phyloP scores from a whole-genome alignment of 352 stramenopile species.

The Albugo laibachii region DNA sequence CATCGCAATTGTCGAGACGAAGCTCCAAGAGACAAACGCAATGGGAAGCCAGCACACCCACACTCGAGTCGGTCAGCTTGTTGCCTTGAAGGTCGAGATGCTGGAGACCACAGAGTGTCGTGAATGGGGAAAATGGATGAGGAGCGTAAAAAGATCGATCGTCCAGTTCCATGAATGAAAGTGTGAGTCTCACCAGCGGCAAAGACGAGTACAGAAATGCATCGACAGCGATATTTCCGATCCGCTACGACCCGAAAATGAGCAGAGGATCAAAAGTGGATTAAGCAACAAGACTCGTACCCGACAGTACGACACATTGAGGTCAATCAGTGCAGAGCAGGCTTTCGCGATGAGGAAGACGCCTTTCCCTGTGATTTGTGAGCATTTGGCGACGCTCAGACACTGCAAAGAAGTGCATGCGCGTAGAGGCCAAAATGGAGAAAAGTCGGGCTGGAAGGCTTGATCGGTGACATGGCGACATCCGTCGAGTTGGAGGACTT shows the following conservation, averaged over 20 bases:
- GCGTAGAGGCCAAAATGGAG: constrained; percentile 37
- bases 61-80: constrained; percentile 55
- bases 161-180: constrained; percentile 72
- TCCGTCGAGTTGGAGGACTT: constrained; percentile 64
- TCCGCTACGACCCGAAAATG: constrained; percentile 16
- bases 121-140: constrained; percentile 40
- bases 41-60: constrained; percentile 32
- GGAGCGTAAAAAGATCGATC: constrained; percentile 48
- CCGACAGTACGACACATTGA: constrained; percentile 74
- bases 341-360: constrained; percentile 62
- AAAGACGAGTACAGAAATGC: constrained; percentile 35
- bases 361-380: constrained; percentile 56
- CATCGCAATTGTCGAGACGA: constrained; percentile 59
- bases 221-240: constrained; percentile 53
- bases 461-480: constrained; percentile 76
- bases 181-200: constrained; percentile 37
- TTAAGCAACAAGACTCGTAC: constrained; percentile 7
- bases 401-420: constrained; percentile 58
- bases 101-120: constrained; percentile 40
- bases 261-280: not conserved
- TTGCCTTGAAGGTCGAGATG: constrained; percentile 34
- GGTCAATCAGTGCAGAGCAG: constrained; percentile 46
- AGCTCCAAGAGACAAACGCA: constrained; percentile 32
- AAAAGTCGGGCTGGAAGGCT: constrained; percentile 69
- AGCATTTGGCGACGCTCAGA: constrained; percentile 63